Conservation (phyloP, 306 rosid genomes). For the Rosa chinensis region DNA sequence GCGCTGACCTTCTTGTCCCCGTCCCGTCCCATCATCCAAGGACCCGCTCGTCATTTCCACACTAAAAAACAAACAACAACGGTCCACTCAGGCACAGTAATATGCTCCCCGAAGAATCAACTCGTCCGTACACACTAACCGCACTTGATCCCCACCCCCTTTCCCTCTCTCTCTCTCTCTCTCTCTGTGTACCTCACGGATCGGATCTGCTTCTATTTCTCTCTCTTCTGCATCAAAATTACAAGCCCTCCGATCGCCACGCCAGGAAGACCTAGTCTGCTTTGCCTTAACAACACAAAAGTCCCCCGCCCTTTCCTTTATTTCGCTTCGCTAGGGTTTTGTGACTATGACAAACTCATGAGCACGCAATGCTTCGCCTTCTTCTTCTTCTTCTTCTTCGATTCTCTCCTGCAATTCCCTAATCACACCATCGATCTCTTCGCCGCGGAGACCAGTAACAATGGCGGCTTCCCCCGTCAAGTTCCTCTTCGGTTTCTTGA, state of each 20-base stretch:
- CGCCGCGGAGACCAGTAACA: slow-evolving; percentile 24
- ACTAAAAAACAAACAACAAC: not conserved
- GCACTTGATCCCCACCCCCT: not conserved
- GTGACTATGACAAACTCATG: slow-evolving; percentile 33
- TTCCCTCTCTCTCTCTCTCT: slow-evolving; percentile 12
- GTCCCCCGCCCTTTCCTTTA: not conserved
- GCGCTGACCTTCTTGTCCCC: not conserved
- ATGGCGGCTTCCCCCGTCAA: slow-evolving; percentile 93
- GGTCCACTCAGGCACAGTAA: not conserved
- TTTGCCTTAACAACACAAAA: slow-evolving; percentile 1
- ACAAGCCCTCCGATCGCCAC: slow-evolving; percentile 52
- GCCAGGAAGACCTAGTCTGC: slow-evolving; percentile 36
- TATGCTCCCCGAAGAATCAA: not conserved
- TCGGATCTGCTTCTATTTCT: slow-evolving; percentile 61
- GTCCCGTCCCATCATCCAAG: not conserved
- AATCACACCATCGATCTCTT: slow-evolving; percentile 44
- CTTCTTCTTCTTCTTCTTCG: slow-evolving; percentile 10
- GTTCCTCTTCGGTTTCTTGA: slow-evolving; percentile 76
- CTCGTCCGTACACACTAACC: not conserved
- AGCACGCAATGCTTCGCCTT: slow-evolving; percentile 27
- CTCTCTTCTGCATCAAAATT: not conserved
- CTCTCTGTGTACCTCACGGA: slow-evolving; percentile 45
- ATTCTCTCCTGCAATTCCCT: slow-evolving; percentile 37
- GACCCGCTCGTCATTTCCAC: not conserved
- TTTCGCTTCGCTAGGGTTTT: slow-evolving; percentile 47